Conservation (phyloP, 371 early-diverging fungal genomes). For the Lichtheimia hyalospora region DNA sequence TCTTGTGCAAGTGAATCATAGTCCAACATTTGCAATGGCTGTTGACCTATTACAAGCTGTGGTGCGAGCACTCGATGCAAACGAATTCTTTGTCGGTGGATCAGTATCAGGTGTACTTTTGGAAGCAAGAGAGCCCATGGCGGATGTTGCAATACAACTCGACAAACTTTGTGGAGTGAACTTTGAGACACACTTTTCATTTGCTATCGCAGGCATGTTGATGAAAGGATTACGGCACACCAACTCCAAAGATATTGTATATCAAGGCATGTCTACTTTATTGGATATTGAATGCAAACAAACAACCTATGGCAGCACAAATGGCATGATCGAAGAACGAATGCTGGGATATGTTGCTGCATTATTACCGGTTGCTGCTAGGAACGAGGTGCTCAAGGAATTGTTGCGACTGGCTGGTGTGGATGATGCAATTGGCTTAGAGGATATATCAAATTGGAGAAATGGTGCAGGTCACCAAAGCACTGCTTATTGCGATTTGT, state of each 20-base stretch:
- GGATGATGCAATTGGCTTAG: constrained; percentile 35
- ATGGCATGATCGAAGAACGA: constrained; percentile 17
- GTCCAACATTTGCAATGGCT: constrained; percentile 69
- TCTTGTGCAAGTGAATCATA: constrained; percentile 81
- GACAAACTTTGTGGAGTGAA: constrained; percentile 59
- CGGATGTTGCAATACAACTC: constrained; percentile 45
- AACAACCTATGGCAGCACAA: not conserved
- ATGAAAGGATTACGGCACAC: constrained; percentile 61
- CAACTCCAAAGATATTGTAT: constrained; percentile 56
- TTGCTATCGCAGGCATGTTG: constrained; percentile 67
- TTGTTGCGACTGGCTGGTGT: constrained; percentile 48
- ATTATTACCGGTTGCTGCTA: constrained; percentile 48
- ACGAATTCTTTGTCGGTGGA: constrained; percentile 54
- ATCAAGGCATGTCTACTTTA: constrained; percentile 63
- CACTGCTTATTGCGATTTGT: constrained; percentile 16
- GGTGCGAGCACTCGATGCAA: constrained; percentile 68
- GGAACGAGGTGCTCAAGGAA: constrained; percentile 44
- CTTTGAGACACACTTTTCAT: constrained; percentile 69
- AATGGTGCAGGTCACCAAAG: constrained; percentile 43
- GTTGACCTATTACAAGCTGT: constrained; percentile 67
- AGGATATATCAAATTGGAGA: not conserved
- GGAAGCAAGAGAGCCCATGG: constrained; percentile 53
- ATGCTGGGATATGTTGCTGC: constrained; percentile 46
- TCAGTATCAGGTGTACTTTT: constrained; percentile 55
- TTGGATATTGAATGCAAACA: constrained; percentile 67